Evolutionary conservation across 2,329 filamentous ascomycete genomes (phyloP).

Genomic region (Ophiosphaerella herpotricha): DNA sequence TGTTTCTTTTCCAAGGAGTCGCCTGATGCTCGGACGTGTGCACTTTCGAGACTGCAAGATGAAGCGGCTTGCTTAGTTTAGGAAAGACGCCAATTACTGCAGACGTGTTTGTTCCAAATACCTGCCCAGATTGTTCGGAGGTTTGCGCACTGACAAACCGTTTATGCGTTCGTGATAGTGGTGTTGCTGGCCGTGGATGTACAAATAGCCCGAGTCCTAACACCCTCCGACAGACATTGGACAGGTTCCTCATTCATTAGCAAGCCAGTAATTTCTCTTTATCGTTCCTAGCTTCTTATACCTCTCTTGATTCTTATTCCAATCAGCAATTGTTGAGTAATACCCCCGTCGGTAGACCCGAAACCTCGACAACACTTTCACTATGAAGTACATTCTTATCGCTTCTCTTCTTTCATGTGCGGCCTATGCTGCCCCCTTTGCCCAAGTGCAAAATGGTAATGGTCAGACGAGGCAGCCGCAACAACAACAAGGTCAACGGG

Average conservation of each 20-base stretch:
- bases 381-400: conserved; percentile 45
- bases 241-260: conserved; percentile 37
- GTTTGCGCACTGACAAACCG: conserved; percentile 3
- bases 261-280: conserved; percentile 31
- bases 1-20: conserved; percentile 2
- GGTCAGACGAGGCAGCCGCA: conserved; percentile 10
- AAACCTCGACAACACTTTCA: conserved; percentile 17
- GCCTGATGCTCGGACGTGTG: conserved; percentile 20
- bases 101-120: conserved; percentile 14
- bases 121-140: conserved; percentile 4
- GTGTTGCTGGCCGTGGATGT: conserved; percentile 4
- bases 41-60: conserved; percentile 14
- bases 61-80: conserved; percentile 20
- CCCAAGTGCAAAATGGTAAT: conserved; percentile 28
- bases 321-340: conserved; percentile 12
- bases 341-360: conserved; percentile 22
- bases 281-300: conserved; percentile 13
- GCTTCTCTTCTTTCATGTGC: conserved; percentile 39
- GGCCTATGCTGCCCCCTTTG: conserved; percentile 37
- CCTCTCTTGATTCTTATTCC: conserved; percentile 10
- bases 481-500: conserved; percentile 1
- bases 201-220: conserved; percentile 27
- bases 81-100: conserved; percentile 22
- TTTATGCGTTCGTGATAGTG: conserved; percentile 11
- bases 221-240: conserved; percentile 22